Evolutionary conservation across 2,329 filamentous ascomycete species (phyloP), one percentile per base, ranked within the genome.

Genomic region (Alternaria sp.): DNA sequence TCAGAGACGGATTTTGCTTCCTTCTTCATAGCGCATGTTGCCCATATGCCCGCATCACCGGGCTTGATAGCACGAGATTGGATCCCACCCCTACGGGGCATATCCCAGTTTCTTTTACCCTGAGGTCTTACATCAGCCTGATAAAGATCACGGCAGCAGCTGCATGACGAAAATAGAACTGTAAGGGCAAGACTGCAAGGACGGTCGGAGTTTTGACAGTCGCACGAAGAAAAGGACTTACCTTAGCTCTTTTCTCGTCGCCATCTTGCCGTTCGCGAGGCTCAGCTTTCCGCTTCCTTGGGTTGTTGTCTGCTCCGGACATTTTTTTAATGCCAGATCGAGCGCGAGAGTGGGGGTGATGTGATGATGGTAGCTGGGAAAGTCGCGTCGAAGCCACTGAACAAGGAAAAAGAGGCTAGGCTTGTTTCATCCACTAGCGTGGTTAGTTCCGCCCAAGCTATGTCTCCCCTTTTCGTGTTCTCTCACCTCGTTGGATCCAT

Each of bases 41-140:
- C 89, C 90, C 91, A 94, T 60, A 94, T 88, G 5, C 92, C 92
- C 54, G 85, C 82, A 71, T 93, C 90, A 5, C 91, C 90, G 5
- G 89, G 82, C 68, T 91, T 86, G 49, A 93, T 84, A 34, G 68
- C 68, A 12, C 73, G 74, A 49, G 56, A 63, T 50, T 79, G 72
- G 34, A 70, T 67, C 28, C 65, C 72, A 36, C 66, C 72, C 12
- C 75, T 77, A 55, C 74, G 75, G 40, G 80, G 79, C 61, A 77
- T 75, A 20, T 74, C 76, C 82, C 82, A 83, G 68, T 80, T 76
- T 71, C 79, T 82, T 71, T 80, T 82, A 16, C 74, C 77, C 80
- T 82, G 52, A 22, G 11, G 7, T 45, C 20, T 22, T 36, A 55
- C 40, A 56, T 75, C 58, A 76, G 70, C 38, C 63, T 38, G 8